Percentiles rank a stretch among this genome's conserved stretches.
These are phyloP conservation scores for Xylariaceae sp. DNA, from an alignment of 2,329 filamentous ascomycete species.

Conservation along the genomic window DNA sequence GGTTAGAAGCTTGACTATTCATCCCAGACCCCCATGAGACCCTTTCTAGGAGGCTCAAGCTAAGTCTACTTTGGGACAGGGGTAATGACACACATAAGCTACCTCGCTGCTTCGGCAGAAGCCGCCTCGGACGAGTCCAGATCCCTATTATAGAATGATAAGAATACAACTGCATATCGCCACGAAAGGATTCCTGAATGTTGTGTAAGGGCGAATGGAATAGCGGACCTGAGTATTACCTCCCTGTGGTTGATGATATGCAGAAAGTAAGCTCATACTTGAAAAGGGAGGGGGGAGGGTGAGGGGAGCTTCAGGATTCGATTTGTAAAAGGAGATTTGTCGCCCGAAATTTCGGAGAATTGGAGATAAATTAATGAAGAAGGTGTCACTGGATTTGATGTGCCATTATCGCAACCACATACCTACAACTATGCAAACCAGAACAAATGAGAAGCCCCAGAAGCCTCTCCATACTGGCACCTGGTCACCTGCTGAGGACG, in stretches of 20 bases:
- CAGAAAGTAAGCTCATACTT: not conserved
- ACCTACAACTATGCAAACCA: not conserved
- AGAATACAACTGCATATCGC: not conserved
- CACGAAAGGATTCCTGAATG: not conserved
- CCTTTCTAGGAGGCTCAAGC: not conserved
- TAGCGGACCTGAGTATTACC: not conserved
- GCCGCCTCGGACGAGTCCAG: not conserved
- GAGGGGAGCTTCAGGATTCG: not conserved
- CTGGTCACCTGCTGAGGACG: conserved; percentile 19
- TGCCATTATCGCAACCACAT: not conserved
- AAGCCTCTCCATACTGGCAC: conserved; percentile 4
- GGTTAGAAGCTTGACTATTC: not conserved
- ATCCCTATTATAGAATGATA: not conserved
- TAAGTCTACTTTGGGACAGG: not conserved
- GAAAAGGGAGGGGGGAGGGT: too few species aligned
- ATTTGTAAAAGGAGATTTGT: not conserved
- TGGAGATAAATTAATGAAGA: not conserved
- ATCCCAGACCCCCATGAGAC: not conserved
- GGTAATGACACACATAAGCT: not conserved
- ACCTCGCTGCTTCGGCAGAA: not conserved
- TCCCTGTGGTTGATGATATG: too few species aligned
- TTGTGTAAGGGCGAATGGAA: not conserved
- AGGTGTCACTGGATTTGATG: not conserved
- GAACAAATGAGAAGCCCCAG: not conserved
- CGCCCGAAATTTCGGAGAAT: not conserved